phyloP scores from a whole-genome alignment of 78 protist genomes.

The Cavenderia fasciculata region DNA sequence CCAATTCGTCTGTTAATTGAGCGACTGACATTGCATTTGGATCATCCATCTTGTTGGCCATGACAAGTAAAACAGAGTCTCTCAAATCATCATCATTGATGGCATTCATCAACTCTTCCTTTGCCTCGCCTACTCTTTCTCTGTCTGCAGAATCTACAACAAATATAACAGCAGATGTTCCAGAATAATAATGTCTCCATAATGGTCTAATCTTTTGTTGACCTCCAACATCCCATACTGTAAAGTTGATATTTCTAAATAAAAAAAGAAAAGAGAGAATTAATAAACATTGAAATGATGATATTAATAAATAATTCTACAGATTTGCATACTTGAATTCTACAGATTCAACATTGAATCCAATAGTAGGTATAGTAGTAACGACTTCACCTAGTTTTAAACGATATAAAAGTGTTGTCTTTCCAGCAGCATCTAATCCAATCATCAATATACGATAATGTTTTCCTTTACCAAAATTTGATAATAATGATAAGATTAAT shows the following conservation, averaged over 20 bases:
- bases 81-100: conserved; percentile 6
- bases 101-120: conserved; percentile 69
- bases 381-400: conserved; percentile 82
- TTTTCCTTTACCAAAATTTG: too few species aligned
- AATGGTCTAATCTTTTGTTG: conserved; percentile 91
- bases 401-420: conserved; percentile 85
- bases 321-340: too few species aligned
- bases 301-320: too few species aligned
- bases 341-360: conserved; percentile 95
- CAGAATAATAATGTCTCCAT: conserved; percentile 92
- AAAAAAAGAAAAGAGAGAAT: too few species aligned
- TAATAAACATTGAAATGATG: too few species aligned
- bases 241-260: conserved; percentile 91
- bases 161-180: conserved; percentile 78
- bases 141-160: conserved; percentile 88
- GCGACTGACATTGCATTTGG: conserved; percentile 91
- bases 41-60: conserved; percentile 92
- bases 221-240: conserved; percentile 95
- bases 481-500: too few species aligned
- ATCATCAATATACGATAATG: too few species aligned
- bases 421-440: too few species aligned
- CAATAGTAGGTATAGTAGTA: conserved; percentile 87
- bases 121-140: conserved; percentile 81
- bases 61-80: conserved; percentile 66
- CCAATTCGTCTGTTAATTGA: conserved; percentile 90